Evolutionary conservation across 441 rosid genomes (phyloP), one percentile per base, ranked within the genome.

Genomic region (Euphorbia corollata): DNA sequence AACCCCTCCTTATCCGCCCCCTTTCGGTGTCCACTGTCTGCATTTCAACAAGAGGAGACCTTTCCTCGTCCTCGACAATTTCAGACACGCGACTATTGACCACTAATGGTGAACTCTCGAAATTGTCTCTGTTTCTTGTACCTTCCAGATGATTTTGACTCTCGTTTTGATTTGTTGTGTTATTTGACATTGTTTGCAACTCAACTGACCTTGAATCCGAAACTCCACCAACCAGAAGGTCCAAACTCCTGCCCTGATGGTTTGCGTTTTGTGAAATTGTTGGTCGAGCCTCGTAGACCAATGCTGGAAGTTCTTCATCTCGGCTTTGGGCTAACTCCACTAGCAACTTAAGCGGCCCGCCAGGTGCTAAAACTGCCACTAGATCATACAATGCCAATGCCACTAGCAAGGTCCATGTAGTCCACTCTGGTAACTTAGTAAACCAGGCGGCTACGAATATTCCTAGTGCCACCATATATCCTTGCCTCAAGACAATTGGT

Each of bases 221-320:
- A 76, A 68, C 87, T 50, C 87, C 90, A 55, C 78, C 90, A 61
- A 86, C 84, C 84, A 90, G 77, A 73, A 75, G 81, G 67, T 88
- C 84, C 65, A 84, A 65, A 70, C 75, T 85, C 32, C 89, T 70
- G 45, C 77, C 81, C 24, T 39, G 84, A 56, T 59, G 75, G 57
- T 80, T 67, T 58, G 67, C 81, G 77, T 72, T 65, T 8, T 57
- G 71, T 10, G 85, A 75, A 59, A 86, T 86, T 7, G 78, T 77
- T 15, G 99, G 97, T 20, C 99, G 86, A 69, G 97, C 96, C 83
- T 93, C 99, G 63, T 93, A 93, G 6, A 93, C 83, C 82, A 93
- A 79, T 10, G 99, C 99, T 39, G 97, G 99, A 43, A 93, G 92
- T 64, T 93, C 99, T 71, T 93, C 92, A 61, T 89, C 95, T 41